These are phyloP conservation scores for Amphibolis antarctica DNA, from an alignment of 106 monocot genomes.

Conservation along the genomic window DNA sequence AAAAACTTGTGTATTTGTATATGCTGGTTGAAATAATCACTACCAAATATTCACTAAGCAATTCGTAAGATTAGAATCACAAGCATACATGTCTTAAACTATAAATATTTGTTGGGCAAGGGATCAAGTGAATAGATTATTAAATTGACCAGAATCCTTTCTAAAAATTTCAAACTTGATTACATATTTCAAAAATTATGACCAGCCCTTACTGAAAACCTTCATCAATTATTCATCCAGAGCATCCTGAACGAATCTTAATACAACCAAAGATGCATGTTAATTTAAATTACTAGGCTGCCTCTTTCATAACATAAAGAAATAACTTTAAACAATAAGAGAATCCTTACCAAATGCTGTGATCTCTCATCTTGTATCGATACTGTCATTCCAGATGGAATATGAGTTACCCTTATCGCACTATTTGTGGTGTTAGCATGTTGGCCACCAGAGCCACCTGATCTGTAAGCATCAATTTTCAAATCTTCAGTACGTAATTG, in stretches of 20 bases:
- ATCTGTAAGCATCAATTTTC: constrained; percentile 88
- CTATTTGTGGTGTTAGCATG: constrained; percentile 94
- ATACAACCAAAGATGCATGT: background rate
- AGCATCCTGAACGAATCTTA: background rate
- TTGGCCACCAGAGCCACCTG: constrained; percentile 85
- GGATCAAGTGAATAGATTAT: too few species aligned
- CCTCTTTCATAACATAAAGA: background rate
- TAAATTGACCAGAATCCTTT: too few species aligned
- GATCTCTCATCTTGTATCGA: constrained; percentile 98
- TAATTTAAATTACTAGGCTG: background rate
- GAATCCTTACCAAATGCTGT: constrained; percentile 70
- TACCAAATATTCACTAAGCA: too few species aligned
- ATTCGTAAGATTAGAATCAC: too few species aligned
- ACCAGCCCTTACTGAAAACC: too few species aligned
- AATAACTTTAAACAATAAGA: background rate
- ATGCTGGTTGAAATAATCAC: too few species aligned
- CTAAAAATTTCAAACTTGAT: too few species aligned
- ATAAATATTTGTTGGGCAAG: too few species aligned
- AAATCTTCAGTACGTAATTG: constrained; percentile 81
- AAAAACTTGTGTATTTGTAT: too few species aligned
- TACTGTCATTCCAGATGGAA: constrained; percentile 72
- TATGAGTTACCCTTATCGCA: constrained; percentile 87
- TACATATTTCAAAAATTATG: too few species aligned
- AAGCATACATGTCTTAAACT: too few species aligned
- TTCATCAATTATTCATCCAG: too few species aligned